These are phyloP conservation scores for Populus ilicifolia DNA, from an alignment of 345 rosid species.

Conservation along the genomic window DNA sequence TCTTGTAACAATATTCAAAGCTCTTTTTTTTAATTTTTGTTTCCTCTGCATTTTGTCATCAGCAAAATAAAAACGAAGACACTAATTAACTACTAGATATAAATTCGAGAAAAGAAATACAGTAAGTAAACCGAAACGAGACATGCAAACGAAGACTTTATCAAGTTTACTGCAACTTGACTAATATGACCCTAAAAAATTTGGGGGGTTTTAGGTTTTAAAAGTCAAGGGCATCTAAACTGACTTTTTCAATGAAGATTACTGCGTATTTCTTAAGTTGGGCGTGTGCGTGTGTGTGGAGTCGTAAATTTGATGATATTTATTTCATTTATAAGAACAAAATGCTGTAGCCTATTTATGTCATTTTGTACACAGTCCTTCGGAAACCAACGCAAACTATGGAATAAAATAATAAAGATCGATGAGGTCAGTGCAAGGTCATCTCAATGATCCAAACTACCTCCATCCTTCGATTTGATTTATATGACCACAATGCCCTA, in stretches of 20 bases:
- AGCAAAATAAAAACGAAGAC: neutral
- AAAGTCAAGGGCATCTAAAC: neutral
- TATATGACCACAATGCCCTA: slow-evolving; percentile 29
- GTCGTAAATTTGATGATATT: neutral
- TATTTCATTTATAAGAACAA: slow-evolving; percentile 5
- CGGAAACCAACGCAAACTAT: slow-evolving; percentile 45
- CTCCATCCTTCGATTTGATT: slow-evolving; percentile 32
- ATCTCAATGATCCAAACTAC: slow-evolving; percentile 57
- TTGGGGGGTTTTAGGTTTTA: neutral
- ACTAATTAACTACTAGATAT: neutral
- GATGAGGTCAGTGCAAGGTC: slow-evolving; percentile 58
- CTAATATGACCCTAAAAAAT: slow-evolving; percentile 11
- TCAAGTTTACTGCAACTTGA: neutral
- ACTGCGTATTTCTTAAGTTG: neutral
- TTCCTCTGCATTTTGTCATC: neutral
- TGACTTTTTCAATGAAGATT: neutral
- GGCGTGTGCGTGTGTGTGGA: too few species aligned
- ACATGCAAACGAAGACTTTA: slow-evolving; percentile 21
- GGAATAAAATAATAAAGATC: slow-evolving; percentile 38
- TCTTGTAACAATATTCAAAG: neutral
- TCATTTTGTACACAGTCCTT: slow-evolving; percentile 26
- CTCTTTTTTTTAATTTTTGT: neutral
- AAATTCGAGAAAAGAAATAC: neutral
- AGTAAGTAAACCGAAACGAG: neutral
- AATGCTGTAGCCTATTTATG: slow-evolving; percentile 21